These are phyloP conservation scores for Akanthomyces dipterigenus DNA, from an alignment of 2,329 filamentous ascomycete species.

Conservation along the genomic window DNA sequence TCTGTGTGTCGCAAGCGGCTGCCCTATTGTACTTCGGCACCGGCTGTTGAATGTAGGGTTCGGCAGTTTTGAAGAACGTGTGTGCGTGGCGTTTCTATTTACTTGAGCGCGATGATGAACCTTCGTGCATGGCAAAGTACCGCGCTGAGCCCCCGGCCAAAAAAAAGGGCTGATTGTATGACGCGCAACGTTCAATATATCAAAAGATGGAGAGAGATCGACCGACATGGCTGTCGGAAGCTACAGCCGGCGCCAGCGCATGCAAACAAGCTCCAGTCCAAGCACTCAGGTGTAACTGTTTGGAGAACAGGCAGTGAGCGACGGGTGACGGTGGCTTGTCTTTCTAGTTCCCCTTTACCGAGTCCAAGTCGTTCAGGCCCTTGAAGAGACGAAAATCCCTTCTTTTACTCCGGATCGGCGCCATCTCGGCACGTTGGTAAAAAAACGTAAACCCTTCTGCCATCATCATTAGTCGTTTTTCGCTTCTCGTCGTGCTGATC, in stretches of 20 bases:
- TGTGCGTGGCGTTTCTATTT: background rate
- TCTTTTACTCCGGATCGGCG: background rate
- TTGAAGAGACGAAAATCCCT: background rate
- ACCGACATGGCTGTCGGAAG: conserved; percentile 3
- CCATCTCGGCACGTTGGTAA: background rate
- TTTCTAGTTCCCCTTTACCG: too few species aligned
- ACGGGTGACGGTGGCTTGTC: background rate
- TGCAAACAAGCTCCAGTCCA: conserved; percentile 2
- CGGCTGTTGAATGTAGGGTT: too few species aligned
- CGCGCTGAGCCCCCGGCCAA: background rate
- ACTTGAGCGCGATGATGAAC: background rate
- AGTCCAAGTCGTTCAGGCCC: background rate
- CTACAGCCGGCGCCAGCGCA: background rate
- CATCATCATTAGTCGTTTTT: background rate
- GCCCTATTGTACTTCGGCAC: background rate
- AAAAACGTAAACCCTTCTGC: background rate
- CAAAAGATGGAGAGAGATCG: background rate
- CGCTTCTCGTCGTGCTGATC: background rate
- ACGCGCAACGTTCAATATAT: background rate
- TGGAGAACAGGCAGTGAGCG: background rate
- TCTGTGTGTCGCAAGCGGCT: too few species aligned
- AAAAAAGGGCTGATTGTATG: background rate
- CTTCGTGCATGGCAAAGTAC: background rate
- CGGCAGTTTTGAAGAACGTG: too few species aligned
- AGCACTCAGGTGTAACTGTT: background rate